These are phyloP conservation scores for Volvox reticuliferus DNA, from an alignment of 139 green algal species.

Conservation along the genomic window DNA sequence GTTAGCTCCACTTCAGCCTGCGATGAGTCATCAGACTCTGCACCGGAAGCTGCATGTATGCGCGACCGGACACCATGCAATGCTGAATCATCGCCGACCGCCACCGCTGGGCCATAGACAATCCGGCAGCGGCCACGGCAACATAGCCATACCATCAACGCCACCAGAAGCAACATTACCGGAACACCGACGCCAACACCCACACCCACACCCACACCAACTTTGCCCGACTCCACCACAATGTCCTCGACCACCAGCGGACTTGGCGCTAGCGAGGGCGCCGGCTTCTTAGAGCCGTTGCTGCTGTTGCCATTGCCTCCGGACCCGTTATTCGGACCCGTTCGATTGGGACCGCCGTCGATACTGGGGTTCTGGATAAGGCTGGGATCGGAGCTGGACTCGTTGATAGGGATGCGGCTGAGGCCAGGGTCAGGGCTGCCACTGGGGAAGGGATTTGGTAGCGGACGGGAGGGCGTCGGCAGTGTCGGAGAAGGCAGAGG, in stretches of 20 bases:
- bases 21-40: not conserved
- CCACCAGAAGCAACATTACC: not conserved
- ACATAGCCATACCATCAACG: not conserved
- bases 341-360: not conserved
- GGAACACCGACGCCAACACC: not conserved
- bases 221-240: not conserved
- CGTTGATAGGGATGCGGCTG: not conserved
- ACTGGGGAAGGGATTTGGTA: not conserved
- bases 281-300: not conserved
- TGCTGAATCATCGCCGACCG: not conserved
- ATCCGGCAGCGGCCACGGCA: not conserved
- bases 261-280: not conserved
- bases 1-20: conserved; percentile 6
- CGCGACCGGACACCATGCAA: not conserved
- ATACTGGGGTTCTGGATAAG: not conserved
- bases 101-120: not conserved
- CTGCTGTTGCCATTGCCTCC: not conserved
- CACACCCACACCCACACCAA: not conserved
- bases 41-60: not conserved
- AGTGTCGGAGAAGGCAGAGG: not conserved
- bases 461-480: not conserved
- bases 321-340: not conserved
- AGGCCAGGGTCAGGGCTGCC: not conserved
- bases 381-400: not conserved
- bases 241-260: not conserved